Percentiles rank a stretch among this genome's conserved stretches.
Conservation (phyloP, 2,329 filamentous ascomycete species). For the Cadophora luteo-olivacea region DNA sequence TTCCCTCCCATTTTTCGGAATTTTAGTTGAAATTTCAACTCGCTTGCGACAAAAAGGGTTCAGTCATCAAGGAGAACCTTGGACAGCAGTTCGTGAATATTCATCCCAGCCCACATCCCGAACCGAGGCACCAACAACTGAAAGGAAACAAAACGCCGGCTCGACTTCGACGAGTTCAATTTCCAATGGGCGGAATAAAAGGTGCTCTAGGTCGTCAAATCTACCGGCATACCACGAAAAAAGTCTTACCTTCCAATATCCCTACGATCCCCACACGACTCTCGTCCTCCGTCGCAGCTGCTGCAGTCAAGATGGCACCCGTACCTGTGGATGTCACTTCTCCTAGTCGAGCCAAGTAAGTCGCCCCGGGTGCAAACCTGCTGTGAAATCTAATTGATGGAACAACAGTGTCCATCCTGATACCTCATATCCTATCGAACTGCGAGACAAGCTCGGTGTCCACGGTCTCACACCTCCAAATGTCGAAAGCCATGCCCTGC, state of each 20-base stretch:
- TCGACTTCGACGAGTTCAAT: not conserved
- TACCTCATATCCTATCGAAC: conserved; percentile 40
- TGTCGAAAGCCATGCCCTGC: conserved; percentile 41
- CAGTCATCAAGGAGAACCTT: not conserved
- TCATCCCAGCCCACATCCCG: not conserved
- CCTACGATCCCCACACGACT: not conserved
- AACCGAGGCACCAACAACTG: conserved; percentile 4
- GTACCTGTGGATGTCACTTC: not conserved
- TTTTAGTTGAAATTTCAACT: not conserved
- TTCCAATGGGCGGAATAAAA: conserved; percentile 6
- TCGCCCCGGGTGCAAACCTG: not conserved
- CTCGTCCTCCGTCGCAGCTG: conserved; percentile 21
- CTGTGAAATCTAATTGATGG: not conserved
- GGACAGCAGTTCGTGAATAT: not conserved
- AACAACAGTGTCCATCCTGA: conserved; percentile 31
- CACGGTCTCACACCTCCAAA: conserved; percentile 41
- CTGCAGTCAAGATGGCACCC: conserved; percentile 28
- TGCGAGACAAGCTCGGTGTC: conserved; percentile 36
- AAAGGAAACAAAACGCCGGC: not conserved
- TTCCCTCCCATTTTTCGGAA: not conserved
- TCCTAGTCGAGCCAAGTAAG: conserved; percentile 23
- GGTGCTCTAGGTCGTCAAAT: not conserved
- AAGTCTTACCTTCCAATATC: not conserved
- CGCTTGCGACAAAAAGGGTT: not conserved
- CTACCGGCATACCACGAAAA: not conserved